Evolutionary conservation across 2,329 filamentous ascomycete species (phyloP).

Genomic region (Verruconis gallopava): DNA sequence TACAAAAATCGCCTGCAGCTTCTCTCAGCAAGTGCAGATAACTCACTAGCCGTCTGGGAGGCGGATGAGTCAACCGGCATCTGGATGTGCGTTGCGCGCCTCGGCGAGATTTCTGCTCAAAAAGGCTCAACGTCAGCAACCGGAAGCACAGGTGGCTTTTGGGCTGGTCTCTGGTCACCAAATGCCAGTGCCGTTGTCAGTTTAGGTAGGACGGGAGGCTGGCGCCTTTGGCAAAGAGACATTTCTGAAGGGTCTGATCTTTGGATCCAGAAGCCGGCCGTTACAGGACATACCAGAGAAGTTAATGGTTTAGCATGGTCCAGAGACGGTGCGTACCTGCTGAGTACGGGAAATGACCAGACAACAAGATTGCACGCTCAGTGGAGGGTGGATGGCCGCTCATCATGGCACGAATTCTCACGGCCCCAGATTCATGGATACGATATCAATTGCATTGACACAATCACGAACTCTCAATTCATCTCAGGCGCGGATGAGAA

Average conservation of each 20-base stretch:
- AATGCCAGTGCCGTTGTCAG: conserved; percentile 62
- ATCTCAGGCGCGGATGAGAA: conserved; percentile 96
- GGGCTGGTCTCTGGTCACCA: conserved; percentile 87
- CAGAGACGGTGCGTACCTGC: conserved; percentile 63
- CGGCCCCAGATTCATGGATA: conserved; percentile 96
- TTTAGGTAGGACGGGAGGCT: conserved; percentile 82
- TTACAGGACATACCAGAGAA: conserved; percentile 72
- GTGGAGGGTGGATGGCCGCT: conserved; percentile 46
- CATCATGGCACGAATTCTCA: conserved; percentile 89
- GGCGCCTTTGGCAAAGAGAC: conserved; percentile 68
- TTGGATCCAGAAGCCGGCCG: conserved; percentile 66
- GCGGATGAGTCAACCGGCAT: conserved; percentile 72
- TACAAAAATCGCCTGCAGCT: conserved; percentile 49
- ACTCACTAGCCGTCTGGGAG: conserved; percentile 88
- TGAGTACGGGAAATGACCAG: conserved; percentile 85
- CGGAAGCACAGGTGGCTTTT: conserved; percentile 90
- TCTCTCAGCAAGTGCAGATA: conserved; percentile 86
- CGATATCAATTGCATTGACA: conserved; percentile 87
- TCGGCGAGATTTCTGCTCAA: conserved; percentile 87
- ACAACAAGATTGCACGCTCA: conserved; percentile 77
- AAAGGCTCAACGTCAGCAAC: conserved; percentile 96
- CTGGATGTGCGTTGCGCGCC: conserved; percentile 73
- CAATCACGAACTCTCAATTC: conserved; percentile 60
- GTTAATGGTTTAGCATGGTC: conserved; percentile 80
- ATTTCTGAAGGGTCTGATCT: conserved; percentile 43